phyloP scores from a whole-genome alignment of 495 filamentous ascomycete genomes.

The Aspergillus ostianus region DNA sequence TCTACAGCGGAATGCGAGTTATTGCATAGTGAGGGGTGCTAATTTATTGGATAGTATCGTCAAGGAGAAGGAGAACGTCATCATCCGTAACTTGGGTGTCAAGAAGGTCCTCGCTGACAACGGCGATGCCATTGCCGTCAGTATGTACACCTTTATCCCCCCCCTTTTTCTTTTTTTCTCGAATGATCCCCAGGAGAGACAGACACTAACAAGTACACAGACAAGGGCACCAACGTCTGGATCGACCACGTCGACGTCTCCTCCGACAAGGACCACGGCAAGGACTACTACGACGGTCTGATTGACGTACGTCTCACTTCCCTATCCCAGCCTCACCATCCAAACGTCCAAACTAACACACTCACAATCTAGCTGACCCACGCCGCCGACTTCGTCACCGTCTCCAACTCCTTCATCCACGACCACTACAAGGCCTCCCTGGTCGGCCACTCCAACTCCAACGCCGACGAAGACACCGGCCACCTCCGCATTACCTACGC shows the following conservation, averaged over 20 bases:
- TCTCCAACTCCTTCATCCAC: constrained; percentile 51
- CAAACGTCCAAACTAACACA: not conserved
- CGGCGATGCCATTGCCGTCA: constrained; percentile 60
- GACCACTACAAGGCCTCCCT: constrained; percentile 68
- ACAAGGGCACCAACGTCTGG: constrained; percentile 61
- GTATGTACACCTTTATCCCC: constrained; percentile 27
- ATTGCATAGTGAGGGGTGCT: not conserved
- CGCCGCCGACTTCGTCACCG: constrained; percentile 49
- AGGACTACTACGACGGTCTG: constrained; percentile 69
- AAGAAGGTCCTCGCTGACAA: constrained; percentile 55
- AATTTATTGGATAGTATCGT: constrained; percentile 31
- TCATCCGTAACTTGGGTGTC: constrained; percentile 62
- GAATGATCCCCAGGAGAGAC: no score
- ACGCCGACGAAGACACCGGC: constrained; percentile 46
- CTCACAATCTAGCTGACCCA: constrained; percentile 33
- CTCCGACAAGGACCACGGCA: constrained; percentile 52
- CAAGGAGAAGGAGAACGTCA: constrained; percentile 55
- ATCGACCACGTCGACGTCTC: constrained; percentile 68
- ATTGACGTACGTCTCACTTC: constrained; percentile 47
- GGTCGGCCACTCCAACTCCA: constrained; percentile 55
- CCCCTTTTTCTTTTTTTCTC: no score
- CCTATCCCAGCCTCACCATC: not conserved
- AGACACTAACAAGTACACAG: constrained; percentile 21
- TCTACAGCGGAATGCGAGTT: no score
- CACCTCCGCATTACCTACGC: constrained; percentile 59